Evolutionary conservation across 2,329 filamentous ascomycete genomes (phyloP).

Genomic region (Neoascochyta sp.): DNA sequence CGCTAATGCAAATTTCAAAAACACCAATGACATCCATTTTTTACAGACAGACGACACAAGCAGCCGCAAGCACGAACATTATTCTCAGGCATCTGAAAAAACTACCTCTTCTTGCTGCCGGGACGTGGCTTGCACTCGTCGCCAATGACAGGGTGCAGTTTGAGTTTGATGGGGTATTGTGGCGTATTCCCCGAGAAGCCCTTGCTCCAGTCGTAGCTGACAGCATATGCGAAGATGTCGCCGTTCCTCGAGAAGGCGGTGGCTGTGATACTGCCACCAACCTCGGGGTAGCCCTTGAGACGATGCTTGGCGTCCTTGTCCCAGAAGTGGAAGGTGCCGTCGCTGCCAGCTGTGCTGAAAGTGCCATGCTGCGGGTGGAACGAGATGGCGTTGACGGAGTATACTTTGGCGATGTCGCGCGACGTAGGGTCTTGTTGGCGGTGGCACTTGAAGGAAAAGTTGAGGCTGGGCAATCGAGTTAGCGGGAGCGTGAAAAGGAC

Average conservation of each 20-base stretch:
- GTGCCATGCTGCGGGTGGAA: conserved; percentile 97
- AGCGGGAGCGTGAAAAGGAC: conserved; percentile 1
- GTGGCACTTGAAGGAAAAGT: conserved; percentile 99
- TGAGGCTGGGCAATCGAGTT: conserved; percentile 51
- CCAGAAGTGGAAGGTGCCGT: conserved; percentile 97
- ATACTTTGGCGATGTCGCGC: conserved; percentile 77
- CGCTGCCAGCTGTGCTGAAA: conserved; percentile 93
- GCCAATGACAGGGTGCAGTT: conserved; percentile 47
- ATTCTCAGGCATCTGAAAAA: no score
- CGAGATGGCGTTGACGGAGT: conserved; percentile 93
- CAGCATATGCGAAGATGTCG: conserved; percentile 59
- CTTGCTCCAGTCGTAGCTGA: conserved; percentile 98
- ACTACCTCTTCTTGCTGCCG: conserved; percentile 47
- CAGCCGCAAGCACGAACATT: no score
- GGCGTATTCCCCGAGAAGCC: conserved; percentile 82
- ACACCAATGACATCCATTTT: no score
- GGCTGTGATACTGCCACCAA: conserved; percentile 74
- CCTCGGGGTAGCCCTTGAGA: conserved; percentile 61
- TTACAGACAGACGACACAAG: no score
- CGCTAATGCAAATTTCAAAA: no score
- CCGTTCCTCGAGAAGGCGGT: conserved; percentile 90
- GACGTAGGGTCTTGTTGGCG: conserved; percentile 66
- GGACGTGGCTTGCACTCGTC: conserved; percentile 52
- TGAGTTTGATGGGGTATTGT: conserved; percentile 49
- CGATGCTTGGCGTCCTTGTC: conserved; percentile 61